phyloP scores from a whole-genome alignment of 2,329 filamentous ascomycete genomes.

The Pyricularia sp. region DNA sequence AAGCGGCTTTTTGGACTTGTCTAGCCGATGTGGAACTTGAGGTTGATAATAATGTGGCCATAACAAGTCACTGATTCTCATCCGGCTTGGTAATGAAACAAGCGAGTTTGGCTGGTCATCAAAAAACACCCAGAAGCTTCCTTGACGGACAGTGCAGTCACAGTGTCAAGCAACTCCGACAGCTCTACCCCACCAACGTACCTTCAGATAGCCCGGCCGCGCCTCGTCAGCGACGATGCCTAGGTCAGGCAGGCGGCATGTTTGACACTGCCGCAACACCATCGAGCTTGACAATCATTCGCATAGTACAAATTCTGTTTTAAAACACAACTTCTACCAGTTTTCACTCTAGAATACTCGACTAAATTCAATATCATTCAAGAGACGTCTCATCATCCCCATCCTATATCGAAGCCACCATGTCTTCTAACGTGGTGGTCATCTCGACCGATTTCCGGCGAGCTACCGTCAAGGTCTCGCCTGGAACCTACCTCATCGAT shows the following conservation, averaged over 20 bases:
- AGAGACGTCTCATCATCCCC: not conserved
- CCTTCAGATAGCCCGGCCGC: not conserved
- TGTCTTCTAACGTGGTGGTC: conserved; percentile 65
- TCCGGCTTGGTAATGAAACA: not conserved
- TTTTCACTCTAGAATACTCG: not conserved
- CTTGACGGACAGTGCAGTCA: not conserved
- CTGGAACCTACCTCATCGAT: conserved; percentile 73
- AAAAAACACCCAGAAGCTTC: not conserved
- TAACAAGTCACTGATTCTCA: not conserved
- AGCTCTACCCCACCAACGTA: not conserved
- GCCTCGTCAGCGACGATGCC: not conserved
- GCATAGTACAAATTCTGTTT: not conserved
- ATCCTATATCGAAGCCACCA: not conserved
- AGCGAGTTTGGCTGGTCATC: not conserved
- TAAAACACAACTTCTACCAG: not conserved
- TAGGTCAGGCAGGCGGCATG: not conserved
- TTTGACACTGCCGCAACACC: not conserved
- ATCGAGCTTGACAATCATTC: not conserved
- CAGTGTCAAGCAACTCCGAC: not conserved
- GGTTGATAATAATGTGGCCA: not conserved
- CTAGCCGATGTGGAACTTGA: not conserved
- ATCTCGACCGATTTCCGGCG: conserved; percentile 72
- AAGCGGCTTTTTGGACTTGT: not conserved
- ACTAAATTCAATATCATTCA: not conserved
- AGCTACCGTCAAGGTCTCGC: conserved; percentile 73